Percentiles rank a stretch among this genome's conserved stretches.
phyloP scores from a whole-genome alignment of 495 filamentous ascomycete species.

The Penicillium pancosmium region DNA sequence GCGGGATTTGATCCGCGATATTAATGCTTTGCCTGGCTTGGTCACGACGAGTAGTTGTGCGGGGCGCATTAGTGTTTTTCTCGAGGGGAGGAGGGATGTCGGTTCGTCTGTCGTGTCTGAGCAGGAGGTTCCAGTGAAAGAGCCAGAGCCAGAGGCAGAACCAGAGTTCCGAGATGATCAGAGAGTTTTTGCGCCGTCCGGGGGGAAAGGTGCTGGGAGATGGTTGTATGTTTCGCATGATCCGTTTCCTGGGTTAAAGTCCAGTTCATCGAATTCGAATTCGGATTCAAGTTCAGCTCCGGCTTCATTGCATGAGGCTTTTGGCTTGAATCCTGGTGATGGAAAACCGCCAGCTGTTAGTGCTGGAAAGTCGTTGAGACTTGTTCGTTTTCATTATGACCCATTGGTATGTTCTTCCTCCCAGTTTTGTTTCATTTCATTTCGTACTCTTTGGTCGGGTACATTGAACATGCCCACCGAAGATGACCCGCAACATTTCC shows the following conservation, averaged over 20 bases:
- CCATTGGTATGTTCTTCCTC: constrained; percentile 69
- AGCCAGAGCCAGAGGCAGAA: constrained; percentile 12
- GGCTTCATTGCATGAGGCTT: constrained; percentile 29
- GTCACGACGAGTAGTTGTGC: constrained; percentile 93
- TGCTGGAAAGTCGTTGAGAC: constrained; percentile 41
- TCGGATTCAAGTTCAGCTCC: too few relatives aligned
- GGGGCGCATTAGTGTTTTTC: constrained; percentile 80
- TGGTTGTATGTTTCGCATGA: constrained; percentile 92
- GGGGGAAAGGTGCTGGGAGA: constrained; percentile 80
- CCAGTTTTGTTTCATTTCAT: constrained; percentile 6
- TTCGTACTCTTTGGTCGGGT: neutral
- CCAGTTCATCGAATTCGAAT: neutral
- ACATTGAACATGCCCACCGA: neutral
- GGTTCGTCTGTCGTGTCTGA: neutral
- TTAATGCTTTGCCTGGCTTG: constrained; percentile 71
- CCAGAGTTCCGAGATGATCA: constrained; percentile 16
- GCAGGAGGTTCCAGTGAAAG: neutral
- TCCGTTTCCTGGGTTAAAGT: constrained; percentile 46
- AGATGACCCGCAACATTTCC: neutral
- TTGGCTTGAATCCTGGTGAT: constrained; percentile 39
- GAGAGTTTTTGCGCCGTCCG: constrained; percentile 51
- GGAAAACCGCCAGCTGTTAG: constrained; percentile 24
- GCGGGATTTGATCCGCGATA: constrained; percentile 68
- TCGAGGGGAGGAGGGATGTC: constrained; percentile 68
- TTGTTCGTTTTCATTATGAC: constrained; percentile 91